Conservation (phyloP, 208 protist species). For the Leishmania mexicana region DNA sequence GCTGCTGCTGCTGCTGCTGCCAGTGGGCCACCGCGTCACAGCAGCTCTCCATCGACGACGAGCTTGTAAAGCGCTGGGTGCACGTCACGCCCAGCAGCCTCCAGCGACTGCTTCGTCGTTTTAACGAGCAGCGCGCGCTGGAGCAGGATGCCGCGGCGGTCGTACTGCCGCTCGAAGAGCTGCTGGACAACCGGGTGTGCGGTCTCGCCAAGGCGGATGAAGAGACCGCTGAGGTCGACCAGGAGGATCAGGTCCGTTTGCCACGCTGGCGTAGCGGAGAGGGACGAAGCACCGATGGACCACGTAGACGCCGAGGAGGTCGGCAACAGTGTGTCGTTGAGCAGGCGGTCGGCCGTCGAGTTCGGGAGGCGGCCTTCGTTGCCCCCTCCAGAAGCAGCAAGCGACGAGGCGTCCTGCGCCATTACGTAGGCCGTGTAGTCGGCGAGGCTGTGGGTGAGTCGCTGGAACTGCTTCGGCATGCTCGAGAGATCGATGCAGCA, state of each 20-base stretch:
- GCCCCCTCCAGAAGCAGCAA: not conserved
- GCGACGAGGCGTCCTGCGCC: not conserved
- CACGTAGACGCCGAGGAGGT: not conserved
- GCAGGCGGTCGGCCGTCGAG: not conserved
- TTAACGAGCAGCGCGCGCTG: constrained; percentile 60
- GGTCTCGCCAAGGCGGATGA: constrained; percentile 28
- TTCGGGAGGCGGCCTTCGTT: not conserved
- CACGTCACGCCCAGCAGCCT: constrained; percentile 30
- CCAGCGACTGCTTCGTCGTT: constrained; percentile 48
- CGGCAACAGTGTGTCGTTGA: not conserved
- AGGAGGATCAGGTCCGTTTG: constrained; percentile 38
- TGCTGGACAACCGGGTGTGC: constrained; percentile 37
- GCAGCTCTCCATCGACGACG: constrained; percentile 27
- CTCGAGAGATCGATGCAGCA: constrained; percentile 39
- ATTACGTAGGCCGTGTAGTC: constrained; percentile 16
- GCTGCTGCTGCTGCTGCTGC: not conserved
- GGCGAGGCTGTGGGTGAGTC: constrained; percentile 15
- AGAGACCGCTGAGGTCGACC: constrained; percentile 30
- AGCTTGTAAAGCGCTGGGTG: constrained; percentile 50
- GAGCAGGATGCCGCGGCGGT: constrained; percentile 53
- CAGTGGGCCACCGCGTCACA: constrained; percentile 9
- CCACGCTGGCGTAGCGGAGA: constrained; percentile 10
- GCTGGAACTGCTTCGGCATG: constrained; percentile 23
- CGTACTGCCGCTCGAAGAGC: constrained; percentile 59
- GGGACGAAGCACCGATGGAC: not conserved